Conservation (phyloP, 768 basidiomycete genomes). For the Leccinum longicurvipes region DNA sequence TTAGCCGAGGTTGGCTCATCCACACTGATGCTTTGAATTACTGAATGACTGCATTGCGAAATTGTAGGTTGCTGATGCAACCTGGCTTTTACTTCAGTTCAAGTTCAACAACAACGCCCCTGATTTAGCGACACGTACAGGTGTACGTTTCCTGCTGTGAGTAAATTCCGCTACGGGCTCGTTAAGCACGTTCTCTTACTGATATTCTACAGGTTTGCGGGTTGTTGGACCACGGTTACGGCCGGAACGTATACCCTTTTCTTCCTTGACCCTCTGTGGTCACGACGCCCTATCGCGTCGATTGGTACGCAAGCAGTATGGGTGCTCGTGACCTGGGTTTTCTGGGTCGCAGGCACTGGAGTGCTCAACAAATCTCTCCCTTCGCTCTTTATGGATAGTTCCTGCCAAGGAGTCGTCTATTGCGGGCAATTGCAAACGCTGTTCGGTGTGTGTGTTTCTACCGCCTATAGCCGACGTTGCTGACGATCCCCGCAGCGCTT, state of each 20-base stretch:
- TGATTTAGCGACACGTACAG: conserved; percentile 40
- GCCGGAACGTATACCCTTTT: conserved; percentile 52
- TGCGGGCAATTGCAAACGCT: conserved; percentile 55
- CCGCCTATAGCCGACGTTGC: not conserved
- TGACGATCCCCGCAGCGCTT: conserved; percentile 34
- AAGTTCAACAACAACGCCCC: conserved; percentile 51
- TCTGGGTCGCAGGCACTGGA: conserved; percentile 58
- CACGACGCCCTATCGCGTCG: conserved; percentile 50
- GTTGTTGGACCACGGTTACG: conserved; percentile 59
- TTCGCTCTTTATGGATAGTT: conserved; percentile 36
- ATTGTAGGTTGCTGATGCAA: conserved; percentile 48
- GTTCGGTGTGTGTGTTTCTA: conserved; percentile 39
- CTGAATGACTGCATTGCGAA: conserved; percentile 1
- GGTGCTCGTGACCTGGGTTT: conserved; percentile 54
- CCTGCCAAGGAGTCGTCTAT: conserved; percentile 45
- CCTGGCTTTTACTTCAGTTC: conserved; percentile 60
- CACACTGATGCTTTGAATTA: not conserved
- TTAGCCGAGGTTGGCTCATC: conserved; percentile 41
- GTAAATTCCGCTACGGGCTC: conserved; percentile 15
- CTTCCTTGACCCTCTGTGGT: conserved; percentile 59
- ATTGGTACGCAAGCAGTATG: conserved; percentile 59
- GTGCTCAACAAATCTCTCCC: conserved; percentile 50
- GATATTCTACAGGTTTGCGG: conserved; percentile 43
- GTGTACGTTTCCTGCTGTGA: conserved; percentile 48
- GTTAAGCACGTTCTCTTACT: conserved; percentile 2